Evolutionary conservation across 768 basidiomycete species (phyloP), one percentile per base, ranked within the genome.

Genomic region (Xerocomellus amylosporus): DNA sequence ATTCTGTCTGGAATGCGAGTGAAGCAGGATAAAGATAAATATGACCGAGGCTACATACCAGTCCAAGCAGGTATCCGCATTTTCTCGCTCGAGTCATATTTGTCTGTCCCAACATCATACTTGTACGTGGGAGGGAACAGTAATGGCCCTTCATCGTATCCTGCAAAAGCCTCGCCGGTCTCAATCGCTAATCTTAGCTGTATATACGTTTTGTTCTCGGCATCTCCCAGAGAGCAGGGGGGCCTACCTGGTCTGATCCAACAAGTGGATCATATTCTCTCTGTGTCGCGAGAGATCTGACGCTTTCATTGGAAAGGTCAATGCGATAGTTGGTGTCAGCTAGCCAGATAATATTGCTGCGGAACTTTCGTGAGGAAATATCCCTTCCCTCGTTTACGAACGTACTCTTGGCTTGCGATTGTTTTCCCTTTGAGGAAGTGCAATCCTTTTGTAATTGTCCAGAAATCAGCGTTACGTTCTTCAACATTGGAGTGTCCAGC

Each of bases 51-150:
- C 6, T 30, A 30, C 80, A 55, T 52, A 93, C 93, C 93, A 63
- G 96, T 98, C 95, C 95, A 98, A 17, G 96, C 93, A 6, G 97
- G 97, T 65, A 97, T 88, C 24, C 97, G 83, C 81, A 87, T 84
- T 75, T 98, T 99, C 72, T 98, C 97, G 66, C 92, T 90, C 14
- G 92, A 89, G 69, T 99, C 97, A 68, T 98, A 99, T 45, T 78
- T 78, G 58, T 97, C 88, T 9, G 93, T 85, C 10, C 85, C 83
- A 7, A 87, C 66, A 65, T 89, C 86, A 65, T 95, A 98, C 58
- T 92, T 90, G 74, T 99, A 98, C 2, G 96, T 99, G 8, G 97
- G 97, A 14, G 84, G 77, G 74, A 99, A 99, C n/a, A 90, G 66
- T 17, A 98, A 69, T 0, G 91, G 90, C 0, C 93, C 96, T 71